Conservation (phyloP, 1,284 basidiomycete genomes). For the Omphalotus olearius region DNA sequence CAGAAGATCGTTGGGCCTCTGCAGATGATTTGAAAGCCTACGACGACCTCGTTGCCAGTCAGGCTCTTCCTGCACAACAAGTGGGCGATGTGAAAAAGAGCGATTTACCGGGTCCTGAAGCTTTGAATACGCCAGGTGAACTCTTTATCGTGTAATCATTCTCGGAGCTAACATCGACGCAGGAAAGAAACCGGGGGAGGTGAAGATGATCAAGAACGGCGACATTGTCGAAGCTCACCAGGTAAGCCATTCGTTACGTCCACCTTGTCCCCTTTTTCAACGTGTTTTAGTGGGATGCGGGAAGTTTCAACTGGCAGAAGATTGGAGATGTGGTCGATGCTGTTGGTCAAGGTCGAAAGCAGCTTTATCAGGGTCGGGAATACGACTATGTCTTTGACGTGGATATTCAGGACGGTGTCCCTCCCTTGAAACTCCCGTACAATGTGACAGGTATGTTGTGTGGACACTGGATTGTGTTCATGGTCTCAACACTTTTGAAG, state of each 20-base stretch:
- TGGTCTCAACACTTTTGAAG: constrained; percentile 36
- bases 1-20: constrained; percentile 72
- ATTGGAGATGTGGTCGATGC: constrained; percentile 96
- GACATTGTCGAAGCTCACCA: constrained; percentile 85
- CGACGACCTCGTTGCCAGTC: constrained; percentile 69
- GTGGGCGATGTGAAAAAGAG: constrained; percentile 91
- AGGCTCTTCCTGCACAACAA: constrained; percentile 72
- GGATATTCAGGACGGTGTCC: constrained; percentile 90
- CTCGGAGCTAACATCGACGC: constrained; percentile 5
- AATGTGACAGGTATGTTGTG: constrained; percentile 77
- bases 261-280: constrained; percentile 6
- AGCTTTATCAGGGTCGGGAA: constrained; percentile 87
- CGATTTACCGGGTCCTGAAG: constrained; percentile 84
- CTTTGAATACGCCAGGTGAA: constrained; percentile 65
- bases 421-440: constrained; percentile 92
- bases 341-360: constrained; percentile 83
- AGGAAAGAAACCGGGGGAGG: constrained; percentile 91
- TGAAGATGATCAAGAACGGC: constrained; percentile 83
- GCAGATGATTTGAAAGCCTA: constrained; percentile 64
- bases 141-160: constrained; percentile 1
- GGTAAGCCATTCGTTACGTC: constrained; percentile 34
- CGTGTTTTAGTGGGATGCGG: constrained; percentile 63
- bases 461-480: background rate
- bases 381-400: constrained; percentile 99
- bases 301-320: constrained; percentile 78